Evolutionary conservation across 768 basidiomycete genomes (phyloP).

Genomic region (Lactarius sp.): DNA sequence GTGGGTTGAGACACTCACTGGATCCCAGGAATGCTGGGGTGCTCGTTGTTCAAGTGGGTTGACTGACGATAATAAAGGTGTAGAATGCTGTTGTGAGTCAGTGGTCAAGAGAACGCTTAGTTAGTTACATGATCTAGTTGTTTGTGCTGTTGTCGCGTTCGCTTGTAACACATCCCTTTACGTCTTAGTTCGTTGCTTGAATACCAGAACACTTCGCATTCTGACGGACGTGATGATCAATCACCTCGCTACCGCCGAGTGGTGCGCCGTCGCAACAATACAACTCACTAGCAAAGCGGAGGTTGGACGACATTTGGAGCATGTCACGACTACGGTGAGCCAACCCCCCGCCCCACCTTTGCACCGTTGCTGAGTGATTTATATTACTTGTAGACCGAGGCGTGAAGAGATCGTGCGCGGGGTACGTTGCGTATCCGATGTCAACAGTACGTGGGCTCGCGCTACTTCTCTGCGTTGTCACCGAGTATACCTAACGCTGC

Average conservation of each 20-base stretch:
- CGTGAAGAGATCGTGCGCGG: conserved; percentile 59
- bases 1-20: background rate
- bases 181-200: too few relatives aligned
- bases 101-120: too few relatives aligned
- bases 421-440: conserved; percentile 60
- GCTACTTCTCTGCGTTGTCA: conserved; percentile 2
- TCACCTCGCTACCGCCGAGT: too few relatives aligned
- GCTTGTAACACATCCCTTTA: too few relatives aligned
- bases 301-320: too few relatives aligned
- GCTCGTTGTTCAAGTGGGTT: conserved; percentile 1
- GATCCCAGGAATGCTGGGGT: conserved; percentile 10
- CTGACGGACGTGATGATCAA: too few relatives aligned
- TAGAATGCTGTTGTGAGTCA: background rate
- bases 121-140: background rate
- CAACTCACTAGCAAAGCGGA: too few relatives aligned
- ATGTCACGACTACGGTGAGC: conserved; percentile 39
- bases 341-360: background rate
- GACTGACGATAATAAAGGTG: background rate
- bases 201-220: too few relatives aligned
- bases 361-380: background rate
- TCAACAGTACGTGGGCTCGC: conserved; percentile 62
- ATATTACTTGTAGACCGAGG: conserved; percentile 43
- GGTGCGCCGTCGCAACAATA: too few relatives aligned
- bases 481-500: background rate
- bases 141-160: too few relatives aligned